These are phyloP conservation scores for Parmales sp. DNA, from an alignment of 108 stramenopile species.

Conservation along the genomic window DNA sequence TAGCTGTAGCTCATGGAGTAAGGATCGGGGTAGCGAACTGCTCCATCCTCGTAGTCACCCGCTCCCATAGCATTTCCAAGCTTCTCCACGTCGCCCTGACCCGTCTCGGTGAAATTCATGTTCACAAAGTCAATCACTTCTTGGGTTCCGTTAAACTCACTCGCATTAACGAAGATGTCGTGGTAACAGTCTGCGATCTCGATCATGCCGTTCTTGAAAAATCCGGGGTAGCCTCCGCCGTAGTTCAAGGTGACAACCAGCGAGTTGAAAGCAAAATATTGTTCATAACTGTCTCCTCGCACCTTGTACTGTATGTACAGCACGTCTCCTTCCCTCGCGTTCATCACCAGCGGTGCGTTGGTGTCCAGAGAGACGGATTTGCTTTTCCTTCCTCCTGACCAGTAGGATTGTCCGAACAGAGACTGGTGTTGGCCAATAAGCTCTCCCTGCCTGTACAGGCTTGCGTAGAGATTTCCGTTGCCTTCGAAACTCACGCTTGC, in stretches of 20 bases:
- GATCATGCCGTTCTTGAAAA: not conserved
- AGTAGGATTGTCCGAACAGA: not conserved
- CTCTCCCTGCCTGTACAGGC: not conserved
- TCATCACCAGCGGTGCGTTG: not conserved
- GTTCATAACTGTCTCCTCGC: not conserved
- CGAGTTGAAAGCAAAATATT: not conserved
- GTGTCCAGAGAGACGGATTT: not conserved
- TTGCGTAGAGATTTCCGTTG: not conserved
- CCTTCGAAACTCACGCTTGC: not conserved
- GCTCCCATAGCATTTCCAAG: not conserved
- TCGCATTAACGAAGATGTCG: not conserved
- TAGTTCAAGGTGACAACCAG: too few species aligned
- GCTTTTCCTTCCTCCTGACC: not conserved
- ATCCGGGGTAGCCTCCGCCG: not conserved
- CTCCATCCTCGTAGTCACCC: not conserved
- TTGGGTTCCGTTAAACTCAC: not conserved
- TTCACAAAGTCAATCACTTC: not conserved
- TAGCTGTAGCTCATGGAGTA: slow-evolving; percentile 6
- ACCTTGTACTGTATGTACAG: not conserved
- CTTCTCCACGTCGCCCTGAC: not conserved
- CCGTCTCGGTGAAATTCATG: slow-evolving; percentile 3
- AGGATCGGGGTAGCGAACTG: not conserved
- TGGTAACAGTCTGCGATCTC: slow-evolving; percentile 7
- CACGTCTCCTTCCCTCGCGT: not conserved
- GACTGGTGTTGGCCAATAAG: not conserved